These are phyloP conservation scores for Annulohypoxylon nitens DNA, from an alignment of 495 filamentous ascomycete genomes.

Conservation along the genomic window DNA sequence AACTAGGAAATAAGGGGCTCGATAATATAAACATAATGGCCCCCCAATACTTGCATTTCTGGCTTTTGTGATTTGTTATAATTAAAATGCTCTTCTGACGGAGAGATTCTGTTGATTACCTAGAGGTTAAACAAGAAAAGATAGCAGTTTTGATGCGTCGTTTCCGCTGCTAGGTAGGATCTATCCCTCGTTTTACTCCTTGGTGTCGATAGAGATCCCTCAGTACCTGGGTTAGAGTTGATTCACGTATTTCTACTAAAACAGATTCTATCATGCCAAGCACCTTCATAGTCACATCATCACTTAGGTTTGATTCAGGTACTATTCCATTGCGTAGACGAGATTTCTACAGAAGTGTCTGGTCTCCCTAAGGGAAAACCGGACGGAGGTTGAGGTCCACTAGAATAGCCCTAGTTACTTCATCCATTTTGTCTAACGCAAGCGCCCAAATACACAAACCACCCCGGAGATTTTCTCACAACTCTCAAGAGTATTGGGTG, in stretches of 20 bases:
- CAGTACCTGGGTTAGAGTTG: background rate
- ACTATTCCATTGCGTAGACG: slow-evolving; percentile 8
- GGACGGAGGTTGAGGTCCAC: slow-evolving; percentile 5
- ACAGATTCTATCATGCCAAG: too few relatives aligned
- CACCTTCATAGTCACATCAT: slow-evolving; percentile 2
- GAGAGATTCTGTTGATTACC: background rate
- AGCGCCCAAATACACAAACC: slow-evolving; percentile 24
- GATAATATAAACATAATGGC: slow-evolving; percentile 30
- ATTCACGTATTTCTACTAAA: too few relatives aligned
- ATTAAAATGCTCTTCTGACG: background rate
- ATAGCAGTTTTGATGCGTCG: background rate
- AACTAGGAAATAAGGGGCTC: slow-evolving; percentile 72
- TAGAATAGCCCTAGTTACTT: background rate
- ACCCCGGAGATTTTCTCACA: slow-evolving; percentile 8
- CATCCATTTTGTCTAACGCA: slow-evolving; percentile 16
- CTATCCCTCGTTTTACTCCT: background rate
- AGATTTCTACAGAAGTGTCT: background rate
- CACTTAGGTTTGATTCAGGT: background rate
- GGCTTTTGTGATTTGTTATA: background rate
- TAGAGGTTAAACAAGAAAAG: too few relatives aligned
- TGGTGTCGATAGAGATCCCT: background rate
- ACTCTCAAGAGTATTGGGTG: background rate
- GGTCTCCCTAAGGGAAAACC: background rate
- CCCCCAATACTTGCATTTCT: background rate
- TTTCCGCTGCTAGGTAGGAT: background rate